Percentiles rank a stretch among this genome's conserved stretches.
Conservation (phyloP, 2,329 filamentous ascomycete species). For the Fusarium haematococcum region DNA sequence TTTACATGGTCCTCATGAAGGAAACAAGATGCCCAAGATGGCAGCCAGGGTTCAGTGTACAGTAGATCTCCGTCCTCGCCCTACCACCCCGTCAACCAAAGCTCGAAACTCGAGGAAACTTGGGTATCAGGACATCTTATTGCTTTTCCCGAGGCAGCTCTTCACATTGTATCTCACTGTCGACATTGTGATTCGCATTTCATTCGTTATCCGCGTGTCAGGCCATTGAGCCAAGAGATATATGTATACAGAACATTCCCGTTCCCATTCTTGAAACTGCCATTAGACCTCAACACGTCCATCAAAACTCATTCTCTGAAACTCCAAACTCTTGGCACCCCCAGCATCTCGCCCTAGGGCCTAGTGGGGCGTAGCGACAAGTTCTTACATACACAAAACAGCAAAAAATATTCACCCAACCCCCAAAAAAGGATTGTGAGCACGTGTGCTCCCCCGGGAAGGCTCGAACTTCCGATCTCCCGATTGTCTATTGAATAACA, state of each 20-base stretch:
- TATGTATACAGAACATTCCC: not conserved
- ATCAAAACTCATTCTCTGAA: not conserved
- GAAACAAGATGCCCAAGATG: not conserved
- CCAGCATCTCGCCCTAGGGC: not conserved
- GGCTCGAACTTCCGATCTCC: constrained; percentile 48
- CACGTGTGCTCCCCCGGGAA: constrained; percentile 42
- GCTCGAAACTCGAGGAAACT: not conserved
- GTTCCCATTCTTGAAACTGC: not conserved
- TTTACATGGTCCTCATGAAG: not conserved
- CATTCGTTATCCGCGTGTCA: not conserved
- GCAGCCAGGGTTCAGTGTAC: not conserved
- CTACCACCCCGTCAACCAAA: not conserved
- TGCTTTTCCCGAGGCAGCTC: not conserved
- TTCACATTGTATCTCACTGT: not conserved
- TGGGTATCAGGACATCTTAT: not conserved
- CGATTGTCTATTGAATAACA: constrained; percentile 43
- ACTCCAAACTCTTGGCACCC: not conserved
- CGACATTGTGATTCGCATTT: not conserved
- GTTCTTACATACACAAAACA: too few relatives aligned
- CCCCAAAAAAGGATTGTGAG: constrained; percentile 15
- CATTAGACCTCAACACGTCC: not conserved
- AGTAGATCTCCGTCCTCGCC: not conserved
- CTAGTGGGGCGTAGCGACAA: not conserved
- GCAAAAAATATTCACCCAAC: not conserved
- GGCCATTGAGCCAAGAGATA: not conserved